phyloP scores from a whole-genome alignment of 768 basidiomycete species.

The Amanita polypyramis region DNA sequence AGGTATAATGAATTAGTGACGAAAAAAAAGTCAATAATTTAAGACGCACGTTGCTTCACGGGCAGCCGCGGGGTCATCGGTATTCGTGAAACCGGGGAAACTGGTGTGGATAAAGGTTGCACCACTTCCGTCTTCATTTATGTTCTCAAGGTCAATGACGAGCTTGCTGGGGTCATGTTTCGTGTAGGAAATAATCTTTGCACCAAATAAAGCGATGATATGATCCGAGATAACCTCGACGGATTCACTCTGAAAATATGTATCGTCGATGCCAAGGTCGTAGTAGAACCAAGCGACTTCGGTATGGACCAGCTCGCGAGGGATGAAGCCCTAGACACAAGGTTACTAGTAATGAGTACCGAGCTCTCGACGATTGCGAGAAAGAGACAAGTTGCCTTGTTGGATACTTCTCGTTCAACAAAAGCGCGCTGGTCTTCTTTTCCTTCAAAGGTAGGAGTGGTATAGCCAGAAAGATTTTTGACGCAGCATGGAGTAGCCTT shows the following conservation, averaged over 20 bases:
- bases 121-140: conserved; percentile 70
- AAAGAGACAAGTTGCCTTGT: conserved; percentile 44
- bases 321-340: conserved; percentile 73
- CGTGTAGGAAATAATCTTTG: conserved; percentile 88
- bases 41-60: conserved; percentile 67
- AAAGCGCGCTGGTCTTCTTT: conserved; percentile 81
- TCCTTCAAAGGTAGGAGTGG: conserved; percentile 84
- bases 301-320: conserved; percentile 71
- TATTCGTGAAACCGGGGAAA: conserved; percentile 70
- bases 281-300: conserved; percentile 98
- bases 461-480: conserved; percentile 82
- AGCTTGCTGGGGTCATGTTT: conserved; percentile 86
- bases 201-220: conserved; percentile 90
- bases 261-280: conserved; percentile 82
- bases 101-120: conserved; percentile 96
- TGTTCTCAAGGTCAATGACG: conserved; percentile 91
- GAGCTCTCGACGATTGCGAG: conserved; percentile 6
- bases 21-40: neutral
- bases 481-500: conserved; percentile 37
- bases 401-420: conserved; percentile 67
- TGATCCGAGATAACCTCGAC: conserved; percentile 72
- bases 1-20: conserved; percentile 7
- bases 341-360: conserved; percentile 6
- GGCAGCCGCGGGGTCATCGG: conserved; percentile 80
- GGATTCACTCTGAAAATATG: conserved; percentile 78